These are phyloP conservation scores for Rhytidhysteron rufulum DNA, from an alignment of 2,329 filamentous ascomycete species.

Conservation along the genomic window DNA sequence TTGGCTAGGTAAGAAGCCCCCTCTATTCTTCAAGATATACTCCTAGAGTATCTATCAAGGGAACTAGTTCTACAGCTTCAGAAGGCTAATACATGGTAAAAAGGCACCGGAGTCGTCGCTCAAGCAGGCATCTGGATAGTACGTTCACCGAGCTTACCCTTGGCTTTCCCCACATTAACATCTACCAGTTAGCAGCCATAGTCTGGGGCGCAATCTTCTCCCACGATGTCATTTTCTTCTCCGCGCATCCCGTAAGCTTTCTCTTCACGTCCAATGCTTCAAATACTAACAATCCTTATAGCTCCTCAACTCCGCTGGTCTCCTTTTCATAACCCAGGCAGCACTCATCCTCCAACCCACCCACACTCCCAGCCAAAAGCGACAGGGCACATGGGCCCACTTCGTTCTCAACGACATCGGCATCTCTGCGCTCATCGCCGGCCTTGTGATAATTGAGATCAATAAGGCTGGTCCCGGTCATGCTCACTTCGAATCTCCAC, in stretches of 20 bases:
- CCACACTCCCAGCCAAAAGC: constrained; percentile 70
- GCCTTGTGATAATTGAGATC: constrained; percentile 69
- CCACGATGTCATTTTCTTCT: constrained; percentile 73
- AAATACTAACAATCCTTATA: constrained; percentile 36
- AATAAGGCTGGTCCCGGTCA: constrained; percentile 73
- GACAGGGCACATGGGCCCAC: constrained; percentile 60
- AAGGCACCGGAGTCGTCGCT: constrained; percentile 77
- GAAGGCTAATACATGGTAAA: too few species aligned
- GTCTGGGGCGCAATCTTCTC: constrained; percentile 76
- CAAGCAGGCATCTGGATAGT: constrained; percentile 74
- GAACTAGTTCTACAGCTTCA: too few species aligned
- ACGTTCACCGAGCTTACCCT: too few species aligned
- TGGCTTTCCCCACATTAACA: too few species aligned
- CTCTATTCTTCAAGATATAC: too few species aligned
- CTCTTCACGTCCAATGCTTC: constrained; percentile 38
- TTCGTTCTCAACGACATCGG: constrained; percentile 65
- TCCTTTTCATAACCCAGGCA: constrained; percentile 74
- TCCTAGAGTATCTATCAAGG: too few species aligned
- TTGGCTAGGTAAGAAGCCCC: constrained; percentile 60
- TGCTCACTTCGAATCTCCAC: constrained; percentile 72
- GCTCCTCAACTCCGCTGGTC: constrained; percentile 46
- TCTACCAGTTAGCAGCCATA: constrained; percentile 64
- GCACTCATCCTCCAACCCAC: constrained; percentile 87
- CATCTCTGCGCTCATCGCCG: constrained; percentile 58
- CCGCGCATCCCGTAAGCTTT: constrained; percentile 72